Evolutionary conservation across 1,284 basidiomycete species (phyloP).

Genomic region (Papiliotrema nemorosa): DNA sequence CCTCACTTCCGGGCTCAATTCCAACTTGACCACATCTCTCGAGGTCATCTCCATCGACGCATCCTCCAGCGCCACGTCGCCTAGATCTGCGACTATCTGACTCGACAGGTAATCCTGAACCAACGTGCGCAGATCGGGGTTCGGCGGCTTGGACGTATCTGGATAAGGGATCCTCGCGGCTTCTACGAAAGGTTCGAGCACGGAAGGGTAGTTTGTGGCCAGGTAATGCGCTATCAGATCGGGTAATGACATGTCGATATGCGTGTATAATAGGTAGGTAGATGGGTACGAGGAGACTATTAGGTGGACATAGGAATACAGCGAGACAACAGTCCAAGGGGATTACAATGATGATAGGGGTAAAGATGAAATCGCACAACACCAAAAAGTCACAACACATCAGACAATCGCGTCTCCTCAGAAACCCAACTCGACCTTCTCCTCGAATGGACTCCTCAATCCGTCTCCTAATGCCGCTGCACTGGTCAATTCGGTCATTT

Average conservation of each 20-base stretch:
- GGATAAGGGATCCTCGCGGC: constrained; percentile 26
- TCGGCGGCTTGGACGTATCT: constrained; percentile 22
- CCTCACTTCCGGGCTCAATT: constrained; percentile 14
- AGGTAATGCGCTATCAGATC: constrained; percentile 44
- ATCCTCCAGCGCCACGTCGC: constrained; percentile 9
- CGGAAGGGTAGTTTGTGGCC: constrained; percentile 33
- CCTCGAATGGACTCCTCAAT: constrained; percentile 38
- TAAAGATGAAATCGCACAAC: neutral
- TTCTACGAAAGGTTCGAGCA: constrained; percentile 34
- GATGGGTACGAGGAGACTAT: too few relatives aligned
- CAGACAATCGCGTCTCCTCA: neutral
- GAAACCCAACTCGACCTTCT: constrained; percentile 25
- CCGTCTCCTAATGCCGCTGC: neutral
- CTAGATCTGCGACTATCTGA: constrained; percentile 19
- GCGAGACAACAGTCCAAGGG: too few relatives aligned
- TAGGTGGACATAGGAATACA: too few relatives aligned
- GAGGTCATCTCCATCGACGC: constrained; percentile 11
- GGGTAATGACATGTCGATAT: constrained; percentile 1
- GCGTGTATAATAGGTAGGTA: too few relatives aligned
- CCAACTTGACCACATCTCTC: constrained; percentile 20
- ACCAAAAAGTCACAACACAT: too few relatives aligned
- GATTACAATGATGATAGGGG: too few relatives aligned
- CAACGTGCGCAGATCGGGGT: constrained; percentile 39
- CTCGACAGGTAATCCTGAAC: constrained; percentile 30
- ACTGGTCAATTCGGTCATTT: neutral